Evolutionary conservation across 371 early-diverging fungal genomes (phyloP).

Genomic region (Batrachochytrium dendrobatidis): DNA sequence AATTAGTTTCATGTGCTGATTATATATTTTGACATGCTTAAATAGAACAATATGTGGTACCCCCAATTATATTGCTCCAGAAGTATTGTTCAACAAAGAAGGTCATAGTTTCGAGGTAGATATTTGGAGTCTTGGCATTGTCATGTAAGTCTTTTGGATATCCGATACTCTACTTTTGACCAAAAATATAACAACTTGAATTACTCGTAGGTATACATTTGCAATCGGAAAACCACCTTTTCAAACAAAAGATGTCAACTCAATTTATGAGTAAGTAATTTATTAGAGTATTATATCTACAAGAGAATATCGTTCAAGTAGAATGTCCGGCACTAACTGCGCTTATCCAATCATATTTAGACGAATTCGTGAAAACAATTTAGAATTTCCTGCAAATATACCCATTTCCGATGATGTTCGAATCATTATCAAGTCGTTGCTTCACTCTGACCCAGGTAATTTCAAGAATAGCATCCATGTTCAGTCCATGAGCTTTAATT

Average conservation of each 20-base stretch:
- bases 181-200: neutral
- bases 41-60: constrained; percentile 93
- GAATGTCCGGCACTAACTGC: too few species aligned
- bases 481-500: neutral
- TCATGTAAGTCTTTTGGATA: constrained; percentile 64
- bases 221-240: constrained; percentile 95
- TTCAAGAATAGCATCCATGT: neutral
- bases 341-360: too few species aligned
- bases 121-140: constrained; percentile 96
- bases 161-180: constrained; percentile 7
- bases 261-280: constrained; percentile 69
- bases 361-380: constrained; percentile 69
- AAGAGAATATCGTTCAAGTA: neutral
- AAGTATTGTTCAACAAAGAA: constrained; percentile 76
- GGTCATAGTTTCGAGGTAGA: constrained; percentile 98
- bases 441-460: constrained; percentile 69
- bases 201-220: constrained; percentile 66
- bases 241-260: constrained; percentile 74
- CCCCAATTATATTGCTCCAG: constrained; percentile 98
- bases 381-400: constrained; percentile 69
- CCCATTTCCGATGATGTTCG: constrained; percentile 65
- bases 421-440: constrained; percentile 66
- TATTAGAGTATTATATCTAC: too few species aligned
- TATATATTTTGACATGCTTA: neutral
- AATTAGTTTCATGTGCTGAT: constrained; percentile 19